These are phyloP conservation scores for Scopulariopsis brevicaulis DNA, from an alignment of 2,329 filamentous ascomycete genomes.

Conservation along the genomic window DNA sequence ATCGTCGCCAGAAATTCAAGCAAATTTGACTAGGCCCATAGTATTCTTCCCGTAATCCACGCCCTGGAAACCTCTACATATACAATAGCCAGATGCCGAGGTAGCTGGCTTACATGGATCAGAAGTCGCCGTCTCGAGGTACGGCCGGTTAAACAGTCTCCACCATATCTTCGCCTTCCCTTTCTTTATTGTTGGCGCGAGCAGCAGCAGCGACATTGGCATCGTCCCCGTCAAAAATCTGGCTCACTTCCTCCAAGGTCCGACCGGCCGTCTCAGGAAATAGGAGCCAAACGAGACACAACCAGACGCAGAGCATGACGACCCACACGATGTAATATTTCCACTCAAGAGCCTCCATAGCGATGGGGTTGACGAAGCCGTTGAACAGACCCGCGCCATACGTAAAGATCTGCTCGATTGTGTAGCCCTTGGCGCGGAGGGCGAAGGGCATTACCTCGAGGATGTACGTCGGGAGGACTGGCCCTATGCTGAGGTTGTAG, in stretches of 20 bases:
- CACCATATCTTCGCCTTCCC: not conserved
- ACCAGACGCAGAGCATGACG: slow-evolving; percentile 18
- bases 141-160: not conserved
- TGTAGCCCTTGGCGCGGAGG: slow-evolving; percentile 6
- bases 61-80: too few relatives aligned
- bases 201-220: not conserved
- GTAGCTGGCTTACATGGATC: too few relatives aligned
- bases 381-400: slow-evolving; percentile 13
- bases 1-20: too few relatives aligned
- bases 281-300: slow-evolving; percentile 24
- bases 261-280: slow-evolving; percentile 20
- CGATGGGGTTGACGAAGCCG: slow-evolving; percentile 28
- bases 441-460: slow-evolving; percentile 16
- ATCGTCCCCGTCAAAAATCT: slow-evolving; percentile 14
- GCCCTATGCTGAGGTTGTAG: slow-evolving; percentile 22
- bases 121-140: too few relatives aligned
- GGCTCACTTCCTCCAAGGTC: slow-evolving; percentile 17
- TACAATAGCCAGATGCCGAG: too few relatives aligned
- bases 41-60: too few relatives aligned
- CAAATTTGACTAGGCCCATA: too few relatives aligned
- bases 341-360: slow-evolving; percentile 22
- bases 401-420: slow-evolving; percentile 4
- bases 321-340: slow-evolving; percentile 27
- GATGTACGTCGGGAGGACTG: slow-evolving; percentile 17
- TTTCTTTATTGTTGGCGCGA: not conserved